Base-by-base conservation (phyloP, 768 basidiomycete genomes). In the Lepiota subincarnata region DNA sequence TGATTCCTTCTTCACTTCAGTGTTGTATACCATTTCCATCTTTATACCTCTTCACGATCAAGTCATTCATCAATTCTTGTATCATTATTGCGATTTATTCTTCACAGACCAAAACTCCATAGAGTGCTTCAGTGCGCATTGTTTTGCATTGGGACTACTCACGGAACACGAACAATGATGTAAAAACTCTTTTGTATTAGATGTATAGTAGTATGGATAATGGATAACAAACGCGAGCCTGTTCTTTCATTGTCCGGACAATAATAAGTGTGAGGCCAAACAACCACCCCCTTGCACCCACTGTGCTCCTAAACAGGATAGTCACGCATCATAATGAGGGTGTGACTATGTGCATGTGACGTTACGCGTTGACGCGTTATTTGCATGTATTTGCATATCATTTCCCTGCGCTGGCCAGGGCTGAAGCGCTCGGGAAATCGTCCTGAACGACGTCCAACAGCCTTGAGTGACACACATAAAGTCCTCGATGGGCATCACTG, bases 401-500 rank as follows among this genome's bases (percentile, higher is more conserved):
- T 51, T 38, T 36, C 51, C 40, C 36, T 55, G 37, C 28, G 18
- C 31, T n/a, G n/a, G n/a, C n/a, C n/a, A 24, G 38, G 44, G 45
- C 20, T 20, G 34, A 45, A 34, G 43, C 5, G 24, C 26, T 35
- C 12, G 45, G 31, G 41, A 55, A 42, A 4, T 31, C 26, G 26
- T 46, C 24, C 28, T 22, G 22, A 28, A 50, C 56, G 45, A 31
- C 55, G 45, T 43, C 58, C 34, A 24, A 38, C 39, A 36, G 38
- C 58, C 47, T 43, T 37, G 10, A 41, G 38, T 11, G 36, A 19
- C 26, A 45, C 46, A 34, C 48, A 44, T 42, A 47, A 19, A 44
- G 39, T 43, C 43, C 22, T 58, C 18, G 41, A 97, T 98, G 96
- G 96, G 96, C 24, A 98, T 98, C 54, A 79, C 84, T 54, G 96